Evolutionary conservation across 257 asterid species (phyloP).

Genomic region (Fraxinus pennsylvanica): DNA sequence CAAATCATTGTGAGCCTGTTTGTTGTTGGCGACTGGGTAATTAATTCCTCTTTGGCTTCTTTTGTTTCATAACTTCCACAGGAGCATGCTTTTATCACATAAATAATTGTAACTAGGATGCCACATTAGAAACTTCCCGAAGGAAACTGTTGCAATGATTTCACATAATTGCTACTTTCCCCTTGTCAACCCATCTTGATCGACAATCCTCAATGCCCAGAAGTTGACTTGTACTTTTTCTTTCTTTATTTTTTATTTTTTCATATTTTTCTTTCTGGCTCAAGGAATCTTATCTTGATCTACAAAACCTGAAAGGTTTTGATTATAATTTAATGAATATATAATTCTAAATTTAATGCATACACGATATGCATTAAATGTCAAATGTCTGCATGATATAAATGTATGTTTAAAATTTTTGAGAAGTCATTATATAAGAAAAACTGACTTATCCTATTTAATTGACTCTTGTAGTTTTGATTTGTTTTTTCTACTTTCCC

Average conservation of each 20-base stretch:
- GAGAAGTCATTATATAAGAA: background rate
- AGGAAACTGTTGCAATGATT: background rate
- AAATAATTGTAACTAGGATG: background rate
- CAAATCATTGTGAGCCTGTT: conserved; percentile 70
- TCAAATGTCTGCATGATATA: background rate
- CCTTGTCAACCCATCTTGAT: no score
- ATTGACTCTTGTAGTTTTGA: background rate
- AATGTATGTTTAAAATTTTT: no score
- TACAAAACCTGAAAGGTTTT: background rate
- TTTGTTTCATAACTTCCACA: background rate
- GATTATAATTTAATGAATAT: background rate
- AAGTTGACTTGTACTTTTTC: background rate
- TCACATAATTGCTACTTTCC: background rate
- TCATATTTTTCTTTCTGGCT: background rate
- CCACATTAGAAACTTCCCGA: background rate
- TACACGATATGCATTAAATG: no score
- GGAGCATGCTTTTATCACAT: background rate
- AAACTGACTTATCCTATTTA: background rate
- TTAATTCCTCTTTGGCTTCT: conserved; percentile 13
- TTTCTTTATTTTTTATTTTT: no score
- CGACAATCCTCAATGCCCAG: background rate
- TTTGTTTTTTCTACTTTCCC: background rate
- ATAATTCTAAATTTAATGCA: background rate
- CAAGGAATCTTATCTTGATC: background rate
- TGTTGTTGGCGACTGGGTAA: conserved; percentile 94